Evolutionary conservation across 345 rosid genomes (phyloP).

Genomic region (Gossypium anomalum): DNA sequence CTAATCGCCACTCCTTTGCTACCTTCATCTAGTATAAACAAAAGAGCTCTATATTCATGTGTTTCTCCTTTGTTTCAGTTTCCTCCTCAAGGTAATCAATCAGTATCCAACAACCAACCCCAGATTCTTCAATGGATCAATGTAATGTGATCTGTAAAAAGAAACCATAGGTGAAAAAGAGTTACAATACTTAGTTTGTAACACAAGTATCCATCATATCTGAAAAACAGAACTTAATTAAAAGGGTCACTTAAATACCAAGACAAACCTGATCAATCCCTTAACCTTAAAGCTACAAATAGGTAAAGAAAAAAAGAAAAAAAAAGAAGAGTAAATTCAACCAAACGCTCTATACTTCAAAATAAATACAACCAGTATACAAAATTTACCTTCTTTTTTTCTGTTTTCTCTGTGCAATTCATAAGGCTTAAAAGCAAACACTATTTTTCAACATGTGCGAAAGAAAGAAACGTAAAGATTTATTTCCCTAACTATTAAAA

Average conservation of each 20-base stretch:
- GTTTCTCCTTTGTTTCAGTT: constrained; percentile 15
- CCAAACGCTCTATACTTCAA: too few relatives aligned
- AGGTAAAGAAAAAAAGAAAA: too few relatives aligned
- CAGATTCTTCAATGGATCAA: neutral
- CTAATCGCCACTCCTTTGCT: constrained; percentile 61
- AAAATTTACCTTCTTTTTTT: too few relatives aligned
- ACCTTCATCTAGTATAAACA: constrained; percentile 40
- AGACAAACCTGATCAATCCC: neutral
- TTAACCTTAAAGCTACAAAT: too few relatives aligned
- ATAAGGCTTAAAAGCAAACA: too few relatives aligned
- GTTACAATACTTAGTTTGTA: neutral
- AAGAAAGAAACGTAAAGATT: neutral
- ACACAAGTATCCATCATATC: neutral
- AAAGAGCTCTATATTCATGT: constrained; percentile 32
- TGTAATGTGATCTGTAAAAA: constrained; percentile 3
- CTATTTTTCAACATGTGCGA: neutral
- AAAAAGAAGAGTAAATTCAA: too few relatives aligned
- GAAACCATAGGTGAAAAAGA: neutral
- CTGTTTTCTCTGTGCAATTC: too few relatives aligned
- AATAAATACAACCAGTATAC: too few relatives aligned
- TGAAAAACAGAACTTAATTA: neutral
- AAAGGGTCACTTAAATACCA: neutral
- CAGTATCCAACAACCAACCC: neutral
- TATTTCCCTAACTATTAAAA: neutral
- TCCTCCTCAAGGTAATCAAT: neutral